A percentile compares a stretch with the other conserved stretches of the same genome.
Evolutionary conservation across 208 protist species (phyloP).

Genomic region (Willaertia magna): DNA sequence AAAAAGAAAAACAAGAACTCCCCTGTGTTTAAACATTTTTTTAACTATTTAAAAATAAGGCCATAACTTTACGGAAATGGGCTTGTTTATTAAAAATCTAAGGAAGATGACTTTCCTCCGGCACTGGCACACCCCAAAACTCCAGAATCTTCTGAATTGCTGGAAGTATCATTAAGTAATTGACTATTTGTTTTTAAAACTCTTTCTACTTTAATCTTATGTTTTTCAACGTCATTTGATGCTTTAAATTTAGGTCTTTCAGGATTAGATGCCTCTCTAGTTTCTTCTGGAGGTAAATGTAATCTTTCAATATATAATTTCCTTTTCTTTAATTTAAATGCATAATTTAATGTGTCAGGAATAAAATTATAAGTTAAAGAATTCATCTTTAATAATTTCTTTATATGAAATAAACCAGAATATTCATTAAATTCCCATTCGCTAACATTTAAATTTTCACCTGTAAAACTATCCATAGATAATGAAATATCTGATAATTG

Average conservation of each 20-base stretch:
- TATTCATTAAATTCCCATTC: not conserved
- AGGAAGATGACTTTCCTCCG: no score
- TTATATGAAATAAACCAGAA: not conserved
- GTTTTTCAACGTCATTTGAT: not conserved
- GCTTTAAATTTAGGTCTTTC: constrained; percentile 6
- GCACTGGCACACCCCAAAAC: no score
- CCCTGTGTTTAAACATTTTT: no score
- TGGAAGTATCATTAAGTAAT: no score
- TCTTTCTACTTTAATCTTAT: not conserved
- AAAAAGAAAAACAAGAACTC: no score
- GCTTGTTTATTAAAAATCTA: no score
- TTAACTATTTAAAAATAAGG: no score
- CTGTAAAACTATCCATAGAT: not conserved
- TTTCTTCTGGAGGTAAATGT: not conserved
- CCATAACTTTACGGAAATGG: no score
- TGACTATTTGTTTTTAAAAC: no score
- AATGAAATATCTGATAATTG: not conserved
- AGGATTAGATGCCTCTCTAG: not conserved
- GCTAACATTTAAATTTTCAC: not conserved
- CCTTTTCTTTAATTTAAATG: not conserved
- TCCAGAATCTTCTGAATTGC: no score
- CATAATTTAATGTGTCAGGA: constrained; percentile 4
- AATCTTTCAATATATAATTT: constrained; percentile 11
- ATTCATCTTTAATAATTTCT: not conserved
- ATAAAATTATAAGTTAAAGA: not conserved